These are phyloP conservation scores for Argentina anserina DNA, from an alignment of 306 rosid genomes.

Conservation along the genomic window DNA sequence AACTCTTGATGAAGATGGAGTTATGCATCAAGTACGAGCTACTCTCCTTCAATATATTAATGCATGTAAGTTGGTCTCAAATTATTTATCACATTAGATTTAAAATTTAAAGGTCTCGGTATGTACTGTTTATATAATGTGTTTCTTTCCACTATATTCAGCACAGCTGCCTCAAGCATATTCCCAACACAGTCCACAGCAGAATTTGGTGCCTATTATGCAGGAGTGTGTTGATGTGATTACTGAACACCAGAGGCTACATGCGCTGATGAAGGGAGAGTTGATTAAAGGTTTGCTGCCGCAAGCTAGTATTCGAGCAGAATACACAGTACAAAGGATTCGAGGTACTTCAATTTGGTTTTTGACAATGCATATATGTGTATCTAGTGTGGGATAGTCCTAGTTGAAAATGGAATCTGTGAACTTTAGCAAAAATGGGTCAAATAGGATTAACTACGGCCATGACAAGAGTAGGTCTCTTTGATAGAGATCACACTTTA, in stretches of 20 bases:
- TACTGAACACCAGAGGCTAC: conserved; percentile 88
- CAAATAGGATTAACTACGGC: not conserved
- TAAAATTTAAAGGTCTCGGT: conserved; percentile 17
- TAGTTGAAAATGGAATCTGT: not conserved
- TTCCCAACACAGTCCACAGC: conserved; percentile 62
- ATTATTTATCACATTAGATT: conserved; percentile 16
- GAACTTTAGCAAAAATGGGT: not conserved
- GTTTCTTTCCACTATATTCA: conserved; percentile 36
- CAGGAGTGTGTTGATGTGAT: conserved; percentile 82
- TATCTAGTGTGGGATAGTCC: conserved; percentile 3
- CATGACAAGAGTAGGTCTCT: not conserved
- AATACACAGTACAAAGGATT: conserved; percentile 79
- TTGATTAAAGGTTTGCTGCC: conserved; percentile 92
- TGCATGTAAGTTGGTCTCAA: conserved; percentile 47
- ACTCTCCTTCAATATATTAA: conserved; percentile 73
- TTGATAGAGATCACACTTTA: not conserved
- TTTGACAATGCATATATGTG: not conserved
- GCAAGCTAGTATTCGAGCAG: conserved; percentile 78
- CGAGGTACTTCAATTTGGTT: conserved; percentile 48
- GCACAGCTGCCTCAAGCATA: conserved; percentile 49
- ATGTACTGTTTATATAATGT: not conserved
- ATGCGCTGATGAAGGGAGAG: conserved; percentile 90
- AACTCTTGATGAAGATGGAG: conserved; percentile 79
- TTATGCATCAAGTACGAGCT: conserved; percentile 77
- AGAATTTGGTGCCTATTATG: conserved; percentile 61